Base-by-base conservation (phyloP, 306 rosid genomes). In the Inga leiocalycina region DNA sequence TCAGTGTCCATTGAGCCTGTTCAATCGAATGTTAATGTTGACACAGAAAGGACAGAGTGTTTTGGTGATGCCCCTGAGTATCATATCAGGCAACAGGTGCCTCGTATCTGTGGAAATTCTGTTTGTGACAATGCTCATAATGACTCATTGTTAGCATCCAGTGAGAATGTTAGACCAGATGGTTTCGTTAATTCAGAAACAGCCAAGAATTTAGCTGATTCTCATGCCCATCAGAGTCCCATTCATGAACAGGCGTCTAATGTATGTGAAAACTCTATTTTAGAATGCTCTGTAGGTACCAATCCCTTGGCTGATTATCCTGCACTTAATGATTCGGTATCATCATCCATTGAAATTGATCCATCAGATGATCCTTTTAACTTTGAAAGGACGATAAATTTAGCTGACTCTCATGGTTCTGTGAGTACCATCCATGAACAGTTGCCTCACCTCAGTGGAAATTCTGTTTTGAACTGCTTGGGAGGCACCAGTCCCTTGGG, bases 401-500 rank as follows among this genome's bases (percentile, higher is more conserved):
- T 77, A 62, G 80, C 77, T 72, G 82, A 70, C 70, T 85, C 73
- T 52, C 76, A 61, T 79, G 71, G 76, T 61, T 67, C 84, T 49
- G 82, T 74, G 48, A 74, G 80, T 77, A 62, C 85, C 69, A 46
- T 51, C 15, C 57, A 20, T 67, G 88, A 85, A 61, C 88, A 82
- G 85, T 82, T 82, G 79, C 87, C 84, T 79, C 84, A 80, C 44
- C 44, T 72, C 22, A 44, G 57, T 78, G 69, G 39, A 51, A 84
- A 69, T 79, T 84, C 87, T 75, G 87, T 81, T 79, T 78, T 81
- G 51, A 91, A 92, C 74, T 66, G 72, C 66, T 27, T 86, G n/a
- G 85, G 75, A 72, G 81, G 51, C 76, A 45, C 54, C 20, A 74
- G 86, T 73, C 66, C 74, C 64, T 48, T 43, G 54, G 57, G 71